Percentiles rank a stretch among this genome's conserved stretches.
These are phyloP conservation scores for Porogramme epimiltina DNA, from an alignment of 1,284 basidiomycete genomes.

Conservation along the genomic window DNA sequence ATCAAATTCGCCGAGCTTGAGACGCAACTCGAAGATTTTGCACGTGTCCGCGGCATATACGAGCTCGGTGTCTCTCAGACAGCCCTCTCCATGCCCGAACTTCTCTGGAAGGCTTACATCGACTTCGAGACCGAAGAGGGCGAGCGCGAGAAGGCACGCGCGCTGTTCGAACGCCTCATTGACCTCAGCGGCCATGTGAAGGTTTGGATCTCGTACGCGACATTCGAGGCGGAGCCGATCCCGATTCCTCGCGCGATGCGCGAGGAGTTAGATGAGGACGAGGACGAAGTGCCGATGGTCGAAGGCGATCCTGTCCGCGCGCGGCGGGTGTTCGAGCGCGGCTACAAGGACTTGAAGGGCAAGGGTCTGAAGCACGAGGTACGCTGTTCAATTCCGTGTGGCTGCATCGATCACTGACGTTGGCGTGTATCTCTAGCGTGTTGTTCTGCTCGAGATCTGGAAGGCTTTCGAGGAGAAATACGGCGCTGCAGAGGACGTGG, in stretches of 20 bases:
- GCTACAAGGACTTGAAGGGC: conserved; percentile 81
- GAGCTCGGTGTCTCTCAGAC: conserved; percentile 92
- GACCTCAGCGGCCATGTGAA: conserved; percentile 93
- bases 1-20: conserved; percentile 98
- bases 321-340: conserved; percentile 80
- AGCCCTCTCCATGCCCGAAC: conserved; percentile 96
- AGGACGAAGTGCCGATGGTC: conserved; percentile 28
- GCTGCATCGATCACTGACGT: not conserved
- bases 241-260: conserved; percentile 65
- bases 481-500: conserved; percentile 69
- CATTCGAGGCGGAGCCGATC: conserved; percentile 74
- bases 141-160: conserved; percentile 83
- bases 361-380: conserved; percentile 88
- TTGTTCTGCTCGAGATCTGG: conserved; percentile 90
- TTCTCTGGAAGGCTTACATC: conserved; percentile 98
- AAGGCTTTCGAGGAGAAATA: conserved; percentile 86
- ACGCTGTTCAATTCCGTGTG: conserved; percentile 31
- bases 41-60: conserved; percentile 93
- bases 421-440: conserved; percentile 56
- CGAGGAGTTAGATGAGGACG: conserved; percentile 75
- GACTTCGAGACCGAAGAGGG: conserved; percentile 96
- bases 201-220: conserved; percentile 82
- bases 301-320: conserved; percentile 61
- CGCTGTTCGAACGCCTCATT: conserved; percentile 90
- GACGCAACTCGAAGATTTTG: conserved; percentile 87